Base-by-base conservation (phyloP, 129 eudicot species). In the Flaveria linearis region DNA sequence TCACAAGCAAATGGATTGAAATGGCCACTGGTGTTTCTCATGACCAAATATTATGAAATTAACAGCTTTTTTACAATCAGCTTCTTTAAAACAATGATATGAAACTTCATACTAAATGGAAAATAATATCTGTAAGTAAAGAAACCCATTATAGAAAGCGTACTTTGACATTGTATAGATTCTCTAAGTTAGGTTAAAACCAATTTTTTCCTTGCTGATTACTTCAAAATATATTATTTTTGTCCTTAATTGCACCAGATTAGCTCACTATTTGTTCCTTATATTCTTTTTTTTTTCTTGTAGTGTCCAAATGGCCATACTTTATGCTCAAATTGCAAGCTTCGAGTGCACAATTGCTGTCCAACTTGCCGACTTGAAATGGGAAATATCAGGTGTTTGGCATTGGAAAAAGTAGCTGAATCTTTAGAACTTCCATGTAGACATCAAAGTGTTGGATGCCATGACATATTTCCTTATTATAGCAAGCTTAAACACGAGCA, bases 221-320 rank as follows among this genome's bases (percentile, higher is more conserved):
- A 53, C 60, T 53, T 53, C 9, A n/a, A 53, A 53, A 53, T 17
- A 53, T 22, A n/a, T 8, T 2, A 53, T n/a, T 16, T 53, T 52
- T 53, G 23, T 53, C 25, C 4, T 11, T 42, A 66, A 9, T 36
- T 68, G 81, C 63, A 57, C 61, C 62, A 78, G 45, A 57, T 25
- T 70, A 18, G 66, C 50, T 79, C 33, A 16, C 41, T 16, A 18
- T 75, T 68, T 41, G 10, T 10, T 46, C 11, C 39, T 74, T 25
- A n/a, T 33, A 28, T 66, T 56, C 2, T 53, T 63, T 39, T 42
- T 60, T 60, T 60, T 60, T 60, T 60, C 39, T 60, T 60, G 41
- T 81, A 90, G 98, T 93, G 96, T 64, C 98, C 91, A 76, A 88
- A 88, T 88, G 96, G 98, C 67, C 98, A 93, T 81, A 90, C 96